Conservation (phyloP, 1,284 basidiomycete genomes). For the Ustilago esculenta region DNA sequence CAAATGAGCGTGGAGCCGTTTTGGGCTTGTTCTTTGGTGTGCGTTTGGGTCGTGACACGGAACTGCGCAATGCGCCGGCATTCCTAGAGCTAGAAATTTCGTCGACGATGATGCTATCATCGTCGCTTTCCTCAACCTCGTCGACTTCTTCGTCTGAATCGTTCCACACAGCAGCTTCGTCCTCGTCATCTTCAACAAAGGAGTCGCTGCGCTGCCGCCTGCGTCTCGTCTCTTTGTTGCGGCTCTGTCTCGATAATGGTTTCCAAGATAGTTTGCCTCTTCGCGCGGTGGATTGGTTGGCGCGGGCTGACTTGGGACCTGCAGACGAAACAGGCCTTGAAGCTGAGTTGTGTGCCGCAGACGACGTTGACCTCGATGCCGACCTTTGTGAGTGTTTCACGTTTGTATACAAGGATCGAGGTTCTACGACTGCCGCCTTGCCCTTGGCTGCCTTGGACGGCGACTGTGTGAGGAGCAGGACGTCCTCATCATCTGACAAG, state of each 20-base stretch:
- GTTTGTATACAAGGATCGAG: not conserved
- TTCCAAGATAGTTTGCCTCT: not conserved
- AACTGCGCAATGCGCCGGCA: slow-evolving; percentile 5
- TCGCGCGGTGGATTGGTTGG: not conserved
- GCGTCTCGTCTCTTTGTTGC: not conserved
- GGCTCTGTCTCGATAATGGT: not conserved
- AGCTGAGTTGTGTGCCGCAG: slow-evolving; percentile 1
- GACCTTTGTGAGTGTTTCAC: not conserved
- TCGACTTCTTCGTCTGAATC: slow-evolving; percentile 12
- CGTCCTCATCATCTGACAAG: slow-evolving; percentile 28
- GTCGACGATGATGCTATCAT: slow-evolving; percentile 18
- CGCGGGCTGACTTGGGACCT: slow-evolving; percentile 2
- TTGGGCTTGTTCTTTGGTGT: not conserved
- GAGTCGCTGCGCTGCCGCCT: not conserved
- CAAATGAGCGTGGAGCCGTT: not conserved
- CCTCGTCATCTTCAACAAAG: slow-evolving; percentile 9
- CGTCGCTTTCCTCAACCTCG: slow-evolving; percentile 3
- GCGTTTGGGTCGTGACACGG: not conserved
- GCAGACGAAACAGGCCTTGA: not conserved
- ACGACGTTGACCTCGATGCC: not conserved
- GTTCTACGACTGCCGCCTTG: slow-evolving; percentile 1
- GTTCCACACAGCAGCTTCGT: not conserved
- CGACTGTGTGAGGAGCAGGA: slow-evolving; percentile 7
- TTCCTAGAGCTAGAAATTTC: slow-evolving; percentile 35
- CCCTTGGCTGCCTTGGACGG: not conserved